Conservation (phyloP, 2,329 filamentous ascomycete species). For the Cladophialophora carrionii region DNA sequence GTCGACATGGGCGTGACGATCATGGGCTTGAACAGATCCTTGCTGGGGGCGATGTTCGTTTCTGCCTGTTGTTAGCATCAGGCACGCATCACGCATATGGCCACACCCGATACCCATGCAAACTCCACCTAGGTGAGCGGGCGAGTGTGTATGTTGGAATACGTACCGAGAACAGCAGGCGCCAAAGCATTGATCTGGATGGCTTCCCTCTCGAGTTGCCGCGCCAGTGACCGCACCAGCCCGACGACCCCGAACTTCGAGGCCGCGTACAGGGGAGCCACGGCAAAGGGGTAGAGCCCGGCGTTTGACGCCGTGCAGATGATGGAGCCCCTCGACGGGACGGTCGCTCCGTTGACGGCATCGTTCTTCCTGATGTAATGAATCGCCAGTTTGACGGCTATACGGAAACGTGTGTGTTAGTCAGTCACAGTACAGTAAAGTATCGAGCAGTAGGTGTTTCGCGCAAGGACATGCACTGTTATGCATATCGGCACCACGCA, state of each 20-base stretch:
- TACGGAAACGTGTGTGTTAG: neutral
- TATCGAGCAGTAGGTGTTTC: neutral
- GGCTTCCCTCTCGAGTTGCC: constrained; percentile 45
- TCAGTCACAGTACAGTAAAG: too few species aligned
- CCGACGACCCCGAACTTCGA: constrained; percentile 56
- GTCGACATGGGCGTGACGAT: constrained; percentile 57
- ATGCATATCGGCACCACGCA: too few species aligned
- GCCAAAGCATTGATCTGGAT: constrained; percentile 59
- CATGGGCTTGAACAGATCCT: constrained; percentile 55
- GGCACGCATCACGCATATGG: neutral
- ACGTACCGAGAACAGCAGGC: constrained; percentile 55
- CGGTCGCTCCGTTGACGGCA: constrained; percentile 31
- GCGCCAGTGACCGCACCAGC: constrained; percentile 54
- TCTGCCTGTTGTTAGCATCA: constrained; percentile 40
- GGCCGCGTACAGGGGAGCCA: constrained; percentile 56
- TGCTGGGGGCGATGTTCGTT: constrained; percentile 53
- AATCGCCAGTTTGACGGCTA: constrained; percentile 55
- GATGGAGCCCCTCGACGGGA: constrained; percentile 49
- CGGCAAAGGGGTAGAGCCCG: constrained; percentile 57
- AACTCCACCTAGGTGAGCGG: neutral
- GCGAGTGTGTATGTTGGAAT: neutral
- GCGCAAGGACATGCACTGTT: neutral
- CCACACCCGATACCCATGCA: neutral
- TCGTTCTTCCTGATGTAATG: constrained; percentile 57
- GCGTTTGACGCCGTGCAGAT: constrained; percentile 60